A percentile compares a stretch with the other conserved stretches of the same genome.
phyloP scores from a whole-genome alignment of 2,329 filamentous ascomycete genomes.

The Alternaria longipes region DNA sequence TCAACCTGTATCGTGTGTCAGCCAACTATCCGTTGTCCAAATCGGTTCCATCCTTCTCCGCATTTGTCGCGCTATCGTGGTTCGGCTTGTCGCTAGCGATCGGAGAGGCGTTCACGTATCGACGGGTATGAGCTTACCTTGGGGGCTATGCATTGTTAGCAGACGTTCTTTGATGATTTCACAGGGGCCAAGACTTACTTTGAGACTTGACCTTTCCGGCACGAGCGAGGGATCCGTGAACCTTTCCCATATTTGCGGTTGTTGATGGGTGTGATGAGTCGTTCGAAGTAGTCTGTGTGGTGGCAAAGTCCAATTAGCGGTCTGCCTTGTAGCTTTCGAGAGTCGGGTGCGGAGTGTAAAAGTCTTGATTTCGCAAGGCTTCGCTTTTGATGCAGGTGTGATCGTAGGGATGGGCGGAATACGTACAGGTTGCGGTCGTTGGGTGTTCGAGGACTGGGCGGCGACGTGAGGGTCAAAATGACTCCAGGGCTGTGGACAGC shows the following conservation, averaged over 20 bases:
- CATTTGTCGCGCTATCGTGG: not conserved
- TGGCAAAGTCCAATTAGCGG: constrained; percentile 43
- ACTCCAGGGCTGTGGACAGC: constrained; percentile 16
- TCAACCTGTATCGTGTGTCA: constrained; percentile 70
- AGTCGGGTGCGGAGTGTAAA: constrained; percentile 2
- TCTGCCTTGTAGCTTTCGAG: constrained; percentile 14
- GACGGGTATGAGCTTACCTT: constrained; percentile 33
- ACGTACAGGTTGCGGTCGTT: constrained; percentile 50
- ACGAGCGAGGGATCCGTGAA: constrained; percentile 93
- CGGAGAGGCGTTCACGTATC: constrained; percentile 1
- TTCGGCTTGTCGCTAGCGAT: constrained; percentile 5
- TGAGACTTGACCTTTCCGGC: constrained; percentile 93
- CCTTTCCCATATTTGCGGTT: constrained; percentile 82
- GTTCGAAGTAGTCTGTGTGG: constrained; percentile 42
- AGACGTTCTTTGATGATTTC: constrained; percentile 6
- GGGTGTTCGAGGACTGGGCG: constrained; percentile 44
- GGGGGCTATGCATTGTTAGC: constrained; percentile 34
- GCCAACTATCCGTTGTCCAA: constrained; percentile 14
- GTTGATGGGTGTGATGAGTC: constrained; percentile 39
- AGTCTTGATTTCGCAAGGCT: constrained; percentile 16
- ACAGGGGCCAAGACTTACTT: constrained; percentile 31
- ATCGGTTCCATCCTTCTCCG: not conserved
- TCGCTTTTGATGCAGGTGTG: constrained; percentile 4
- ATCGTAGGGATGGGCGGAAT: constrained; percentile 21
- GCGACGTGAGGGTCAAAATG: constrained; percentile 32